Evolutionary conservation across 2,329 filamentous ascomycete species (phyloP).

Genomic region (Arthroderma uncinatum): DNA sequence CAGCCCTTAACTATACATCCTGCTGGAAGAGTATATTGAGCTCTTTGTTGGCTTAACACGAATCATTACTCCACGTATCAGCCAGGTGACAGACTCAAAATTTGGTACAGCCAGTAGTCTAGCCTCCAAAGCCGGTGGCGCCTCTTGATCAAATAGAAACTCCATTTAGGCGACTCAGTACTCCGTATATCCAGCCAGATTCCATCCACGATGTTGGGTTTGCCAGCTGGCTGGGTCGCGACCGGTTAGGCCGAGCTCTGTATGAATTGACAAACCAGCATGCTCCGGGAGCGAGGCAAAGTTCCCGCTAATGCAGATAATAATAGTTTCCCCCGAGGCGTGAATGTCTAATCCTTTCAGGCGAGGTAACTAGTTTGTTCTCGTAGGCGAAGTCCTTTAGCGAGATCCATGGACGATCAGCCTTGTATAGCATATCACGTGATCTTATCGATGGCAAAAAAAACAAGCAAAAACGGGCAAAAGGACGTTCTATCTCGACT

Average conservation of each 20-base stretch:
- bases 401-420: too few relatives aligned
- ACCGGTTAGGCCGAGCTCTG: too few relatives aligned
- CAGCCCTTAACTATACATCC: background rate
- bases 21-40: background rate
- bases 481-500: background rate
- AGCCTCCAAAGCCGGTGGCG: background rate
- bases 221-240: background rate
- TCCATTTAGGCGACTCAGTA: background rate
- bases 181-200: background rate
- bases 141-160: background rate
- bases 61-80: background rate
- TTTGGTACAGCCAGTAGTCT: background rate
- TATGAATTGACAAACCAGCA: background rate
- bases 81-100: background rate
- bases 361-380: too few relatives aligned
- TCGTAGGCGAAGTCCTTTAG: too few relatives aligned
- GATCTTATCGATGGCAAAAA: too few relatives aligned
- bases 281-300: too few relatives aligned
- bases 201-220: background rate
- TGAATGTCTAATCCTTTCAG: too few relatives aligned
- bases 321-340: too few relatives aligned
- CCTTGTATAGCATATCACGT: too few relatives aligned
- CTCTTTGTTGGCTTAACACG: background rate
- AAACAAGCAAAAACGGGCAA: background rate
- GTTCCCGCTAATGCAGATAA: too few relatives aligned